These are phyloP conservation scores for Cadophora sp. DNA, from an alignment of 2,329 filamentous ascomycete species.

Conservation along the genomic window DNA sequence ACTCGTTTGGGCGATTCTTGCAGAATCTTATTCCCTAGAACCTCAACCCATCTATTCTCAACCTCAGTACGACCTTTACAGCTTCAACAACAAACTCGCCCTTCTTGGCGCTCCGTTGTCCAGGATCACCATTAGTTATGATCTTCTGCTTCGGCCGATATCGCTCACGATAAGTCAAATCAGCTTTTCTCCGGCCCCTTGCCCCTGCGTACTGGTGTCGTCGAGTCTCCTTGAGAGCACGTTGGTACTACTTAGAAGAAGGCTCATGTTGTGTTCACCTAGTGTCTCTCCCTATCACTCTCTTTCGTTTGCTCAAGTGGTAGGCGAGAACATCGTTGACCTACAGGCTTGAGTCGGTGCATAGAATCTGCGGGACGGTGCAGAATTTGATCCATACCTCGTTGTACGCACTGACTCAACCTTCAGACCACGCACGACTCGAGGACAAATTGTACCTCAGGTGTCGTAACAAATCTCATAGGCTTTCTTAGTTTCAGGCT, in stretches of 20 bases:
- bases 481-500: background rate
- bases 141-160: background rate
- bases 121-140: slow-evolving; percentile 7
- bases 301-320: slow-evolving; percentile 40
- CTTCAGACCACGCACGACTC: slow-evolving; percentile 37
- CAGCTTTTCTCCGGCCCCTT: slow-evolving; percentile 7
- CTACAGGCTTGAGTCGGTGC: slow-evolving; percentile 34
- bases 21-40: background rate
- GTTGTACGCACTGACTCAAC: slow-evolving; percentile 32
- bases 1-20: slow-evolving; percentile 12
- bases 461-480: background rate
- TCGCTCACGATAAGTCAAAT: slow-evolving; percentile 18
- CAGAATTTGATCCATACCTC: slow-evolving; percentile 34
- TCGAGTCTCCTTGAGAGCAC: slow-evolving; percentile 38
- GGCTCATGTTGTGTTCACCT: slow-evolving; percentile 32
- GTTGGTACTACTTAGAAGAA: slow-evolving; percentile 19
- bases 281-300: slow-evolving; percentile 19
- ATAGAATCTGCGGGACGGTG: slow-evolving; percentile 36
- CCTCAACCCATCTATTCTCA: slow-evolving; percentile 3
- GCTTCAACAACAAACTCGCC: background rate
- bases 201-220: slow-evolving; percentile 26
- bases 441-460: slow-evolving; percentile 24
- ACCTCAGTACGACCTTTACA: slow-evolving; percentile 3
- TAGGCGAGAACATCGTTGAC: slow-evolving; percentile 42
- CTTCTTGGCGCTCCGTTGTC: background rate